Evolutionary conservation across 2,329 filamentous ascomycete species (phyloP).

Genomic region (Neonectria faginata): DNA sequence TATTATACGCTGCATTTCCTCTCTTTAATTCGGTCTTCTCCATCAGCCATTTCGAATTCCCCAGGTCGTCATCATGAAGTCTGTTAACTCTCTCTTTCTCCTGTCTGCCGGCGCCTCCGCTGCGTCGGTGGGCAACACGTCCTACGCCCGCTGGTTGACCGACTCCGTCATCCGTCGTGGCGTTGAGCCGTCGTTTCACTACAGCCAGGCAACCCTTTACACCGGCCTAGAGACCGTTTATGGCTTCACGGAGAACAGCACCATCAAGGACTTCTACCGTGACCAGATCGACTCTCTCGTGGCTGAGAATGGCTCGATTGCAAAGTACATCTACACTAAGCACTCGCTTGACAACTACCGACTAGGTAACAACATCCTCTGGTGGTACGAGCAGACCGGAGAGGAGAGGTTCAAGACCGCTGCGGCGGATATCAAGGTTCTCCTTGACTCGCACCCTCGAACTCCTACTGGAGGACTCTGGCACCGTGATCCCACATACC

Average conservation of each 20-base stretch:
- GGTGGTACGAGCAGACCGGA: slow-evolving; percentile 59
- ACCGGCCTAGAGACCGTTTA: slow-evolving; percentile 61
- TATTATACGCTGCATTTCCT: background rate
- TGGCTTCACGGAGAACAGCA: slow-evolving; percentile 55
- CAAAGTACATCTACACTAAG: slow-evolving; percentile 58
- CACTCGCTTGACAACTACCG: slow-evolving; percentile 66
- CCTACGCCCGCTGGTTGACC: slow-evolving; percentile 55
- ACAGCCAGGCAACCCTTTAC: slow-evolving; percentile 60
- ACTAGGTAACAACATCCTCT: slow-evolving; percentile 64
- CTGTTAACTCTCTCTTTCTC: slow-evolving; percentile 9
- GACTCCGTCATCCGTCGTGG: slow-evolving; percentile 60
- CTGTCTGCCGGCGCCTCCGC: slow-evolving; percentile 14
- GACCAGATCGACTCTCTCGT: slow-evolving; percentile 61
- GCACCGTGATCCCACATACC: slow-evolving; percentile 60
- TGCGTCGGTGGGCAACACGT: slow-evolving; percentile 13
- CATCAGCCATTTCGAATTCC: background rate
- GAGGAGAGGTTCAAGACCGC: slow-evolving; percentile 62
- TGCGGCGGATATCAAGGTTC: slow-evolving; percentile 58
- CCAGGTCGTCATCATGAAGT: slow-evolving; percentile 22
- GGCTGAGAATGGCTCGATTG: slow-evolving; percentile 56
- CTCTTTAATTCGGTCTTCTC: background rate
- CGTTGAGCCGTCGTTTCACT: slow-evolving; percentile 54
- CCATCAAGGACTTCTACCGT: slow-evolving; percentile 58
- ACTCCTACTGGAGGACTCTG: slow-evolving; percentile 66
- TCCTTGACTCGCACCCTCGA: slow-evolving; percentile 62